phyloP scores from a whole-genome alignment of 2,329 filamentous ascomycete species.

The Claviceps fusiformis region DNA sequence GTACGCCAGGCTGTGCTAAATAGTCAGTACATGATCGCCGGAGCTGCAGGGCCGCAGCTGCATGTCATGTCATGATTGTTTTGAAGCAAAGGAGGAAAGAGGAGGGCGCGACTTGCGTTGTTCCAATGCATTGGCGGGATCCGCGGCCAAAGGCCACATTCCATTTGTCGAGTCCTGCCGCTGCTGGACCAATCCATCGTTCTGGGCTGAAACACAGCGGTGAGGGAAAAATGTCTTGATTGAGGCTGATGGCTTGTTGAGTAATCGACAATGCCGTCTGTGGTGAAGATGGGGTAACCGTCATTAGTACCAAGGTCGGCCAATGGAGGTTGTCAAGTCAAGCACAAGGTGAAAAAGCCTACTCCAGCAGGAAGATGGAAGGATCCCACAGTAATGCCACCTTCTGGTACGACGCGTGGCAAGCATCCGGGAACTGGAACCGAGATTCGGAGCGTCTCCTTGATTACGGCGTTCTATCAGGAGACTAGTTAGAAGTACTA shows the following conservation, averaged over 20 bases:
- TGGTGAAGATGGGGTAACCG: too few species aligned
- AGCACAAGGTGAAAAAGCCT: too few species aligned
- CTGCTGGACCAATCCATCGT: not conserved
- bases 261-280: not conserved
- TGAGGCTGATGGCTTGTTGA: not conserved
- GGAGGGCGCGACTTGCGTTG: slow-evolving; percentile 1
- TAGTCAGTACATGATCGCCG: too few species aligned
- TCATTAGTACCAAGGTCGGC: too few species aligned
- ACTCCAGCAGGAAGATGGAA: not conserved
- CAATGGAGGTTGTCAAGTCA: too few species aligned
- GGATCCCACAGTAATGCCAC: not conserved
- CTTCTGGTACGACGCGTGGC: not conserved
- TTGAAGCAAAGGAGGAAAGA: too few species aligned
- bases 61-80: too few species aligned
- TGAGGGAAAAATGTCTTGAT: not conserved
- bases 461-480: not conserved
- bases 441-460: not conserved
- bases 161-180: not conserved
- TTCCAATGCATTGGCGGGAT: not conserved
- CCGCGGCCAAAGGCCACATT: not conserved
- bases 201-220: not conserved
- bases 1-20: not conserved
- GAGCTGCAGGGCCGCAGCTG: too few species aligned
- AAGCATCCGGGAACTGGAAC: not conserved
- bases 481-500: not conserved